These are phyloP conservation scores for Auricularia heimuer DNA, from an alignment of 768 basidiomycete species.

Conservation along the genomic window DNA sequence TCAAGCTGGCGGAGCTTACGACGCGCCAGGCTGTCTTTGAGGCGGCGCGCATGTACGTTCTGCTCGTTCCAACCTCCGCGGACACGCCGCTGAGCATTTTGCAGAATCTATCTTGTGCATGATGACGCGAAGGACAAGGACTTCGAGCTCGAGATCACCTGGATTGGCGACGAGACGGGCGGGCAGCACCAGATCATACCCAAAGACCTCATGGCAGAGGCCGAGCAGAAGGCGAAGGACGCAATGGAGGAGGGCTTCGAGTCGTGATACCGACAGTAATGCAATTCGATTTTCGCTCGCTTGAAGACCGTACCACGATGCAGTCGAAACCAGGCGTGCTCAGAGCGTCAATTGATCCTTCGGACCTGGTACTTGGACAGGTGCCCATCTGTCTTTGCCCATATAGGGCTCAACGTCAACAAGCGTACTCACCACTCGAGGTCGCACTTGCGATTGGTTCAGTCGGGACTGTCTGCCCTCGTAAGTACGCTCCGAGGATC, in stretches of 20 bases:
- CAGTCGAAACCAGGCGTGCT: too few relatives aligned
- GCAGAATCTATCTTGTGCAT: slow-evolving; percentile 92
- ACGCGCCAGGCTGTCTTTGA: slow-evolving; percentile 81
- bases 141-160: slow-evolving; percentile 96
- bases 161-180: slow-evolving; percentile 82
- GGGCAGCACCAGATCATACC: slow-evolving; percentile 78
- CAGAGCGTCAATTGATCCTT: too few relatives aligned
- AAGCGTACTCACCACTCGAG: too few relatives aligned
- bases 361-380: too few relatives aligned
- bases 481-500: too few relatives aligned
- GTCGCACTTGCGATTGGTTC: too few relatives aligned
- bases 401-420: too few relatives aligned
- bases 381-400: too few relatives aligned
- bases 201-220: slow-evolving; percentile 71
- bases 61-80: too few relatives aligned
- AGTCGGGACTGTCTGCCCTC: too few relatives aligned
- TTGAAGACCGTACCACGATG: too few relatives aligned
- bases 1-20: slow-evolving; percentile 73
- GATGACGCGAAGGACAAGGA: slow-evolving; percentile 98
- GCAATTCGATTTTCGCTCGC: not conserved
- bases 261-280: not conserved
- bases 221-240: slow-evolving; percentile 79
- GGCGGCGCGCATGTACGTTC: slow-evolving; percentile 85
- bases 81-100: not conserved
- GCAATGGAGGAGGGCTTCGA: slow-evolving; percentile 54